A percentile compares a stretch with the other conserved stretches of the same genome.
These are phyloP conservation scores for Alternaria longipes DNA, from an alignment of 2,329 filamentous ascomycete species.

Conservation along the genomic window DNA sequence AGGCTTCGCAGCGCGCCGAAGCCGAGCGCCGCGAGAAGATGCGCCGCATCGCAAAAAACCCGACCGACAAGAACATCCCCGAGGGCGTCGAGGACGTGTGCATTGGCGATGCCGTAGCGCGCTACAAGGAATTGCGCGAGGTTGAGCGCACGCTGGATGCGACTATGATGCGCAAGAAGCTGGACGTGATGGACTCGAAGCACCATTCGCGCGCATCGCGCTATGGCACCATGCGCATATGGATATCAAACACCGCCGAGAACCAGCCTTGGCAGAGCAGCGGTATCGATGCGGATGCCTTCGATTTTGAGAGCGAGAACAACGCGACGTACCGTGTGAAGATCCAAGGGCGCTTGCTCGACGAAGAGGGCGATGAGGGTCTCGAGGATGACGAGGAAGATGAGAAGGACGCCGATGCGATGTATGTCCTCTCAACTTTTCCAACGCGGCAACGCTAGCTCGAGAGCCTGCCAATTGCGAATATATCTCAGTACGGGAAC, in stretches of 20 bases:
- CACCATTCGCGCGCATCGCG: constrained; percentile 79
- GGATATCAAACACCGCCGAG: constrained; percentile 94
- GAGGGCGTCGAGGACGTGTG: constrained; percentile 83
- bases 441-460: not conserved
- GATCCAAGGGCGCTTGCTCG: constrained; percentile 86
- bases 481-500: not conserved
- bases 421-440: constrained; percentile 47
- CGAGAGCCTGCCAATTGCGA: not conserved
- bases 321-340: constrained; percentile 88
- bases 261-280: constrained; percentile 91
- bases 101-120: constrained; percentile 80
- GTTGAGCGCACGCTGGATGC: constrained; percentile 89
- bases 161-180: constrained; percentile 89
- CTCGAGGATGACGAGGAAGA: constrained; percentile 45
- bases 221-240: constrained; percentile 86
- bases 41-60: constrained; percentile 84
- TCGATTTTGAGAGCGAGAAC: constrained; percentile 80
- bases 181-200: constrained; percentile 87
- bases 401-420: constrained; percentile 60
- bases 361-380: constrained; percentile 53
- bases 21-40: constrained; percentile 70
- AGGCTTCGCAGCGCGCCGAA: constrained; percentile 57
- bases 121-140: constrained; percentile 85
- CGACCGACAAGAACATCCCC: constrained; percentile 93
- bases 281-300: constrained; percentile 74